phyloP scores from a whole-genome alignment of 2,329 filamentous ascomycete genomes.

The Calonectria pauciramosa region DNA sequence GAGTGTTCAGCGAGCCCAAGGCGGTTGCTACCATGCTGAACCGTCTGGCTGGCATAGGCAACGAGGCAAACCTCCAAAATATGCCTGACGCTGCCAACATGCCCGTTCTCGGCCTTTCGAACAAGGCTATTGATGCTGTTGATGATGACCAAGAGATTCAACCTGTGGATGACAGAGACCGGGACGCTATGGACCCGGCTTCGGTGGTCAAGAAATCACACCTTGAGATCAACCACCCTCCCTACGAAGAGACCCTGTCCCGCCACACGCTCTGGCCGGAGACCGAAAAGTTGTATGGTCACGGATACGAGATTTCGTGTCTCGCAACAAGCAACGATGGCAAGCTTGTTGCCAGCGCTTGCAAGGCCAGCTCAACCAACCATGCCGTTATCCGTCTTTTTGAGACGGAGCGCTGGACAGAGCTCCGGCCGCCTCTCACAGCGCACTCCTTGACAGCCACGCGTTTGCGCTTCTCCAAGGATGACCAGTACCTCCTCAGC shows the following conservation, averaged over 20 bases:
- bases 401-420: constrained; percentile 88
- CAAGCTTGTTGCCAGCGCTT: constrained; percentile 87
- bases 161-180: constrained; percentile 61
- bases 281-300: constrained; percentile 95
- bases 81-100: constrained; percentile 94
- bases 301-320: constrained; percentile 96
- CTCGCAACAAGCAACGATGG: constrained; percentile 84
- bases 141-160: constrained; percentile 64
- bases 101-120: constrained; percentile 93
- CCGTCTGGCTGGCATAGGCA: constrained; percentile 74
- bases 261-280: constrained; percentile 96
- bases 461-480: constrained; percentile 81
- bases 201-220: constrained; percentile 71
- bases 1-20: constrained; percentile 92
- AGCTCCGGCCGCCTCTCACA: constrained; percentile 85
- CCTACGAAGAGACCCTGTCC: constrained; percentile 89
- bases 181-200: constrained; percentile 68
- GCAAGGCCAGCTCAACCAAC: constrained; percentile 91
- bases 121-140: constrained; percentile 83
- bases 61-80: constrained; percentile 52
- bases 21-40: constrained; percentile 82
- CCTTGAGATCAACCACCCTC: constrained; percentile 79
- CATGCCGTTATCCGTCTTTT: constrained; percentile 96
- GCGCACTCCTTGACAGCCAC: constrained; percentile 91
- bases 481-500: constrained; percentile 83